Percentiles rank a stretch among this genome's conserved stretches.
phyloP scores from a whole-genome alignment of 345 rosid species.

The Sapria himalayana region DNA sequence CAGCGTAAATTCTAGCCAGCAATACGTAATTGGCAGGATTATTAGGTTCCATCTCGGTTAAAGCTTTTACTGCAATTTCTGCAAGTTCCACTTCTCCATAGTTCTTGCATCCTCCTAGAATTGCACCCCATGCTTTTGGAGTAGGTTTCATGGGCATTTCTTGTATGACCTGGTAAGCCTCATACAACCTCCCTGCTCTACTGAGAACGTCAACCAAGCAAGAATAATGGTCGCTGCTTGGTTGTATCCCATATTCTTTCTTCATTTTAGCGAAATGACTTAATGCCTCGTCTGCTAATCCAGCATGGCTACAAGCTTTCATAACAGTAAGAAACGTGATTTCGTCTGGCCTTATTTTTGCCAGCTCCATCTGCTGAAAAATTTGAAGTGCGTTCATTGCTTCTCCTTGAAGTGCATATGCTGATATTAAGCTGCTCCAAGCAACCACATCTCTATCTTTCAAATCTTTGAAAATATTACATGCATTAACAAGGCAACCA shows the following conservation, averaged over 20 bases:
- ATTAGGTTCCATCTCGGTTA: slow-evolving; percentile 35
- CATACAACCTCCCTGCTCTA: slow-evolving; percentile 33
- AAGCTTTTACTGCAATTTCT: slow-evolving; percentile 31
- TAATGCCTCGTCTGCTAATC: slow-evolving; percentile 38
- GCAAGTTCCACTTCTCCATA: slow-evolving; percentile 39
- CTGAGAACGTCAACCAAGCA: slow-evolving; percentile 41
- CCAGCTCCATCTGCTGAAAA: slow-evolving; percentile 34
- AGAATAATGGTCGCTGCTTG: slow-evolving; percentile 39
- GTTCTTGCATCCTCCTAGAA: slow-evolving; percentile 41
- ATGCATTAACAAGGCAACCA: slow-evolving; percentile 21
- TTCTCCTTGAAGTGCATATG: slow-evolving; percentile 42
- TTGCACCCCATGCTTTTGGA: slow-evolving; percentile 43
- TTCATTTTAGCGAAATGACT: slow-evolving; percentile 19
- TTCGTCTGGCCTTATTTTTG: slow-evolving; percentile 28
- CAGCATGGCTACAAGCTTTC: slow-evolving; percentile 53
- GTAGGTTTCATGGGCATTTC: slow-evolving; percentile 33
- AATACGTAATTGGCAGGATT: slow-evolving; percentile 35
- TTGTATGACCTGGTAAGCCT: slow-evolving; percentile 27
- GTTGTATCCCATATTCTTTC: slow-evolving; percentile 16
- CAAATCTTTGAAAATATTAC: slow-evolving; percentile 18
- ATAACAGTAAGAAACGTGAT: slow-evolving; percentile 35
- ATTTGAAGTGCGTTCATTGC: slow-evolving; percentile 24
- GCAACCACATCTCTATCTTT: slow-evolving; percentile 35
- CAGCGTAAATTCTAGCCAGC: slow-evolving; percentile 29
- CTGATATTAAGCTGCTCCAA: slow-evolving; percentile 51